A percentile compares a stretch with the other conserved stretches of the same genome.
These are phyloP conservation scores for Magnaporthiopsis rhizophila DNA, from an alignment of 2,329 filamentous ascomycete genomes.

Conservation along the genomic window DNA sequence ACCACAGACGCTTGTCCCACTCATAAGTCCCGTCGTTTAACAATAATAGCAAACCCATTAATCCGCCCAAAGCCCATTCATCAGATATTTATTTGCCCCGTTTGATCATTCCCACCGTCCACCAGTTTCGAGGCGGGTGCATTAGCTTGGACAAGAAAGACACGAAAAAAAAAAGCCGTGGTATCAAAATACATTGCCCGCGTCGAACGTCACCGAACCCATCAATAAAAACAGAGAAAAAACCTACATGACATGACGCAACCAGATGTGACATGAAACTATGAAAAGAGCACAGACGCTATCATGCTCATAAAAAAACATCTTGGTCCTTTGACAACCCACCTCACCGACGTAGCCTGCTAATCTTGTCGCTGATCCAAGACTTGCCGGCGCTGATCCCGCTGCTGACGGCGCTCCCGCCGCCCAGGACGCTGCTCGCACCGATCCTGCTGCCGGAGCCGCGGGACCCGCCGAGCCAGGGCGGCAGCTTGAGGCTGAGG, in stretches of 20 bases:
- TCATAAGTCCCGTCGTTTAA: not conserved
- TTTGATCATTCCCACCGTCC: not conserved
- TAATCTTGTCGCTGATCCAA: not conserved
- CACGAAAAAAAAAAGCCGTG: not conserved
- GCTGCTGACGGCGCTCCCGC: constrained; percentile 27
- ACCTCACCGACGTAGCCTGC: not conserved
- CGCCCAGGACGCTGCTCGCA: constrained; percentile 25
- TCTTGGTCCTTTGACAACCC: not conserved
- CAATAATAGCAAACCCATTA: not conserved
- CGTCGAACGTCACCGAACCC: not conserved
- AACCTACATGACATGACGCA: not conserved
- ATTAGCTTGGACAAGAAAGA: not conserved
- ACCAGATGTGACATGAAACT: not conserved
- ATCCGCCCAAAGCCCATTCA: not conserved
- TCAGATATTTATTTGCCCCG: not conserved
- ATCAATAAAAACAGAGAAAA: not conserved
- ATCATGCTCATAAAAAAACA: not conserved
- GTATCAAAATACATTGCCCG: not conserved
- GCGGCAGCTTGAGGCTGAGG: constrained; percentile 46
- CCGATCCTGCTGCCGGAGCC: constrained; percentile 36
- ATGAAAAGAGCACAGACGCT: not conserved
- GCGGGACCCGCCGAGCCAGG: constrained; percentile 35
- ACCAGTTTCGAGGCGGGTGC: not conserved
- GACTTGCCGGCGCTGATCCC: constrained; percentile 23
- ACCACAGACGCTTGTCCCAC: not conserved